phyloP scores from a whole-genome alignment of 129 eudicot genomes.

The Tagetes patula region DNA sequence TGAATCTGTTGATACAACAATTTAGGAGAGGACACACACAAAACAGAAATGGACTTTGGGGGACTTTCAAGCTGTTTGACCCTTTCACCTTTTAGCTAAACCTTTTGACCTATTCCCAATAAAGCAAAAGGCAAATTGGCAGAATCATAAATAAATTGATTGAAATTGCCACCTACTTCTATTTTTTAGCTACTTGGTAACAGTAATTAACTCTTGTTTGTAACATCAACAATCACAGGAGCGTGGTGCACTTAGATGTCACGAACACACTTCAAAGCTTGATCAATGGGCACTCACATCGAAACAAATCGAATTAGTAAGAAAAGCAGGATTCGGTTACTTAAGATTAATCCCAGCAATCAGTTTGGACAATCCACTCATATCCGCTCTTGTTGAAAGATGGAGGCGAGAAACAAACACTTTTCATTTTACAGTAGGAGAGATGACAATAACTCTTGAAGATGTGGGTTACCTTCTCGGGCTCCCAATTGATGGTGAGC shows the following conservation, averaged over 20 bases:
- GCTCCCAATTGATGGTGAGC: conserved; percentile 81
- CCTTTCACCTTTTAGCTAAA: neutral
- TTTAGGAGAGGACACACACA: neutral
- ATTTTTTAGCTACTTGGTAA: neutral
- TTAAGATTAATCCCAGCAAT: conserved; percentile 86
- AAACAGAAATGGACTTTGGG: conserved; percentile 1
- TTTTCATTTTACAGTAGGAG: conserved; percentile 88
- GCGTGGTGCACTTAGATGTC: conserved; percentile 96
- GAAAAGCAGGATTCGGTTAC: conserved; percentile 81
- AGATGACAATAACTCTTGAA: conserved; percentile 92
- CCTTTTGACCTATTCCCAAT: neutral
- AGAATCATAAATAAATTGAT: neutral
- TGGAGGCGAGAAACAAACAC: conserved; percentile 98
- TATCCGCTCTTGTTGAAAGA: conserved; percentile 90
- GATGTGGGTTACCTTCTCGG: conserved; percentile 92
- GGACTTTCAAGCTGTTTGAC: neutral
- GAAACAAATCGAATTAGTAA: conserved; percentile 75
- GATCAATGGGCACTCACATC: conserved; percentile 87
- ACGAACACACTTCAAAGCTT: conserved; percentile 96
- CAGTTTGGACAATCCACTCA: conserved; percentile 91
- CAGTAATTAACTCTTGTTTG: neutral
- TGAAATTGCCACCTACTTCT: neutral
- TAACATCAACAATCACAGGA: conserved; percentile 48
- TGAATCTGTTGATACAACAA: neutral
- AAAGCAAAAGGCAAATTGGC: neutral